Evolutionary conservation across 345 rosid species (phyloP).

Genomic region (Salix dunnii): DNA sequence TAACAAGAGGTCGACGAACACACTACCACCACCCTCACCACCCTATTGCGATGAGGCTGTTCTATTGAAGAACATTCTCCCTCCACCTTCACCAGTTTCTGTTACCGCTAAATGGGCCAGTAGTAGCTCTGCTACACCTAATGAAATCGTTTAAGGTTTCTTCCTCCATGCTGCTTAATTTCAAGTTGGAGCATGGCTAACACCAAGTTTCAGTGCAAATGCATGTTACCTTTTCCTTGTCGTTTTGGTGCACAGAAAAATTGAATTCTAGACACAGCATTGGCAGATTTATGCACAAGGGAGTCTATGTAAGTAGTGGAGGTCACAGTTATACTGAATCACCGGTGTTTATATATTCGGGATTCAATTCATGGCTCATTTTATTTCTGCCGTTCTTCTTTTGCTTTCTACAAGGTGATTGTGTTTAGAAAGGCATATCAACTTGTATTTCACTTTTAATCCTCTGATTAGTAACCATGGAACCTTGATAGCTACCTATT

Average conservation of each 20-base stretch:
- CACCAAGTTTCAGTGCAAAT: not conserved
- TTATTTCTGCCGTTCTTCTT: not conserved
- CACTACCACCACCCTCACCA: constrained; percentile 32
- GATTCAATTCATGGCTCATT: not conserved
- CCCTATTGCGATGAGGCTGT: constrained; percentile 29
- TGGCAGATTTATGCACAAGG: not conserved
- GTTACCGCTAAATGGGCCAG: constrained; percentile 55
- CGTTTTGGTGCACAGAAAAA: not conserved
- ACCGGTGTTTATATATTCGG: not conserved
- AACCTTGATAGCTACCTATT: not conserved
- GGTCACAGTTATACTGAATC: not conserved
- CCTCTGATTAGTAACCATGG: not conserved
- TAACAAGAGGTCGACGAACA: constrained; percentile 6
- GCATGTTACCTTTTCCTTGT: not conserved
- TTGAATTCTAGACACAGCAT: not conserved
- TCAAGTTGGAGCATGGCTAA: not conserved
- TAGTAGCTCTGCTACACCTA: constrained; percentile 36
- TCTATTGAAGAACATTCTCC: constrained; percentile 29
- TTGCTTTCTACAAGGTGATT: not conserved
- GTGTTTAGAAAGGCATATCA: not conserved
- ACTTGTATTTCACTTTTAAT: not conserved
- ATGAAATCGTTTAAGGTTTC: constrained; percentile 24
- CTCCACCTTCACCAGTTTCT: constrained; percentile 51
- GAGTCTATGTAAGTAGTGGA: constrained; percentile 20
- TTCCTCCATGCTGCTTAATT: not conserved